These are phyloP conservation scores for Lindgomyces ingoldianus DNA, from an alignment of 495 filamentous ascomycete species.

Conservation along the genomic window DNA sequence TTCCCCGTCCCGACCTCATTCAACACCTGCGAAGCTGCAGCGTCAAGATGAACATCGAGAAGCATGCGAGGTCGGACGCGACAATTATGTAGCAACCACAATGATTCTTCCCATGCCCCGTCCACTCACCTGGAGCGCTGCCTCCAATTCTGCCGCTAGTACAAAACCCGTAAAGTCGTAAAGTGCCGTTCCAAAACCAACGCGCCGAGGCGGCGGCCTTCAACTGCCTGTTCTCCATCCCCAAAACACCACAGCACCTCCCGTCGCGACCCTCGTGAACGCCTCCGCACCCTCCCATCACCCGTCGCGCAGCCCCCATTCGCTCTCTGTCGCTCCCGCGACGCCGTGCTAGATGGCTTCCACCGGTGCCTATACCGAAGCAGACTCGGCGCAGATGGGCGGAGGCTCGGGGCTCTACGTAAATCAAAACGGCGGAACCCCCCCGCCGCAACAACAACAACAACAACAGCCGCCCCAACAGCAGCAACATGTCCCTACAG, in stretches of 20 bases:
- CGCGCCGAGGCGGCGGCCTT: background rate
- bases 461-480: slow-evolving; percentile 2
- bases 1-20: background rate
- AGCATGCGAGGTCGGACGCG: background rate
- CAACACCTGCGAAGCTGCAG: background rate
- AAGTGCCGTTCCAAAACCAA: slow-evolving; percentile 12
- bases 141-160: slow-evolving; percentile 20
- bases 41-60: background rate
- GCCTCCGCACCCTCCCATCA: slow-evolving; percentile 14
- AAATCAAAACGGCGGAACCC: slow-evolving; percentile 33
- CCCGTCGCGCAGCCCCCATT: slow-evolving; percentile 4
- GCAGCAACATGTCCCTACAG: slow-evolving; percentile 21
- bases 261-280: slow-evolving; percentile 11
- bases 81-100: background rate
- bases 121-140: background rate
- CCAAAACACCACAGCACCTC: slow-evolving; percentile 17
- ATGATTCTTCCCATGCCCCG: background rate
- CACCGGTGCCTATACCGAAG: slow-evolving; percentile 25
- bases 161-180: slow-evolving; percentile 32
- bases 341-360: slow-evolving; percentile 30
- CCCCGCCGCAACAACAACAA: slow-evolving; percentile 27
- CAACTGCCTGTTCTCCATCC: background rate
- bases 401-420: slow-evolving; percentile 25
- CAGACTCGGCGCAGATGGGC: slow-evolving; percentile 23
- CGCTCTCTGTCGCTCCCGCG: slow-evolving; percentile 12